These are phyloP conservation scores for Pichia insulana DNA, from an alignment of 805 yeast genomes.

Conservation along the genomic window DNA sequence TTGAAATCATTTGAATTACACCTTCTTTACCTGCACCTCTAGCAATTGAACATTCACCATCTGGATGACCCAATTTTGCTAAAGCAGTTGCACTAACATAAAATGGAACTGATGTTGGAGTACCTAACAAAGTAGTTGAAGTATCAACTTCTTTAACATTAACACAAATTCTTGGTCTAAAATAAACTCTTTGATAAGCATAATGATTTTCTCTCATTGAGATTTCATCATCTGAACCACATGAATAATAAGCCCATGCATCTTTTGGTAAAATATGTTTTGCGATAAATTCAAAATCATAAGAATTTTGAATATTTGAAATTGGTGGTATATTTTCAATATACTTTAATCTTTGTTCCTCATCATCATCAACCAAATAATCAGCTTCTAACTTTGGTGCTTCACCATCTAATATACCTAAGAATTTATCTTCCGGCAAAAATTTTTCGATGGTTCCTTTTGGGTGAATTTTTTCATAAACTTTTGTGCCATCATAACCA, in stretches of 20 bases:
- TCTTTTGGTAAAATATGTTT: conserved; percentile 62
- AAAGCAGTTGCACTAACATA: conserved; percentile 89
- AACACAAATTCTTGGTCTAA: conserved; percentile 74
- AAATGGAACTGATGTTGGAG: conserved; percentile 63
- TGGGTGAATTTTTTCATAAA: conserved; percentile 86
- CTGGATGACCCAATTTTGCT: conserved; percentile 87
- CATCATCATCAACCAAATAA: conserved; percentile 28
- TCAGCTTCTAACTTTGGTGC: conserved; percentile 29
- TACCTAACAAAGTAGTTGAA: conserved; percentile 69
- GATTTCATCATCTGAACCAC: conserved; percentile 90
- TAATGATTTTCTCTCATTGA: conserved; percentile 83
- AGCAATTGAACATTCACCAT: conserved; percentile 83
- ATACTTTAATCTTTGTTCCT: conserved; percentile 33
- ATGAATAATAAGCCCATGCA: conserved; percentile 91
- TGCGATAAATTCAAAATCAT: conserved; percentile 85
- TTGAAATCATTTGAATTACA: conserved; percentile 85
- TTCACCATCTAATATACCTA: conserved; percentile 40
- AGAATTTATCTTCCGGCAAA: conserved; percentile 48
- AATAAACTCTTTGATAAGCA: conserved; percentile 81
- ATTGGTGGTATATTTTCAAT: conserved; percentile 57
- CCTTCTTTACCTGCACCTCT: conserved; percentile 68
- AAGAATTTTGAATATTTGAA: conserved; percentile 60
- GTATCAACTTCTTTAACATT: conserved; percentile 71
- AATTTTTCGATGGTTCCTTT: conserved; percentile 68
- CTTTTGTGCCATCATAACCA: conserved; percentile 49